Conservation (phyloP, 176 grass and related monocot genomes). For the Tillandsia leiboldiana region DNA sequence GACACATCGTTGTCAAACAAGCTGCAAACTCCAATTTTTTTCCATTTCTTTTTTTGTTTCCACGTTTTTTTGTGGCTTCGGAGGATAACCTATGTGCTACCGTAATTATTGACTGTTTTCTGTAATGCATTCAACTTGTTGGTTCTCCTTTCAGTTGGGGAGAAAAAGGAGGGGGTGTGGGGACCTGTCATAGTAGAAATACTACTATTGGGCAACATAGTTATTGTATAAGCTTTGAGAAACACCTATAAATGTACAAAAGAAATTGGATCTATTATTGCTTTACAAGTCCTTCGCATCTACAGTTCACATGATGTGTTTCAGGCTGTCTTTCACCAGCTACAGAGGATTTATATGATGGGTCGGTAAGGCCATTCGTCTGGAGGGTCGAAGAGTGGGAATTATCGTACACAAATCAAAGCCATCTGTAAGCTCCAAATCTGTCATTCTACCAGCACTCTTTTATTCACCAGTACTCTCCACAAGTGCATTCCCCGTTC, state of each 20-base stretch:
- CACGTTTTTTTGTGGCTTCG: too few relatives aligned
- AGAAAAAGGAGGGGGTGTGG: too few relatives aligned
- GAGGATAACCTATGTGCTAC: too few relatives aligned
- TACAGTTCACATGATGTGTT: background rate
- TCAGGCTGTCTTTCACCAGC: background rate
- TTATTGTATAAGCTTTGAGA: background rate
- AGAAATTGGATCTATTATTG: background rate
- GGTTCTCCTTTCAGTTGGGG: too few relatives aligned
- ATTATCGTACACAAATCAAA: background rate
- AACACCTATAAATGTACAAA: background rate
- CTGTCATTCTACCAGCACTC: background rate
- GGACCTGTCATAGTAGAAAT: too few relatives aligned
- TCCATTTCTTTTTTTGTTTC: too few relatives aligned
- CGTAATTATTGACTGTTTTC: too few relatives aligned
- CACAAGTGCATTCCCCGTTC: conserved; percentile 41
- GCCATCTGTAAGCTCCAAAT: background rate
- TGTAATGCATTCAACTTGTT: too few relatives aligned
- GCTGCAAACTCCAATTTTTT: too few relatives aligned
- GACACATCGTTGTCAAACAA: too few relatives aligned
- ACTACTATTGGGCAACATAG: background rate
- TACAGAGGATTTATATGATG: background rate
- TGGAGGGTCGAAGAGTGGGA: background rate
- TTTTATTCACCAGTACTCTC: conserved; percentile 46
- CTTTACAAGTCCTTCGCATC: background rate
- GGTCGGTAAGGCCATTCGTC: background rate